Conservation (phyloP, 495 filamentous ascomycete genomes). For the Symbiotaphrina buchneri region DNA sequence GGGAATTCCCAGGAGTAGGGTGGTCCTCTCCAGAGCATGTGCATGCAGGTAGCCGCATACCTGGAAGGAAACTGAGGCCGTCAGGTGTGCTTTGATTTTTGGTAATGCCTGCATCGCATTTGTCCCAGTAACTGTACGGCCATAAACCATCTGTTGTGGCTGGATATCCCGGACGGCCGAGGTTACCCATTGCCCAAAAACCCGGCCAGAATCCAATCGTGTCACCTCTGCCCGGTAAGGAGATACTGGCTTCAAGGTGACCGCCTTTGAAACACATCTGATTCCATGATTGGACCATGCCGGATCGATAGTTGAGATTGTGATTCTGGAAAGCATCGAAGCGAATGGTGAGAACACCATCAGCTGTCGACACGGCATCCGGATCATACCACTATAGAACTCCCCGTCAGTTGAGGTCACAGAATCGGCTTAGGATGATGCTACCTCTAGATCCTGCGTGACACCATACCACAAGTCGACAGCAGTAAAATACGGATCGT, state of each 20-base stretch:
- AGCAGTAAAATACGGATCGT: constrained; percentile 49
- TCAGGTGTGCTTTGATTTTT: constrained; percentile 51
- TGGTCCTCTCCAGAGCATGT: constrained; percentile 44
- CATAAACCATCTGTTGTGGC: constrained; percentile 53
- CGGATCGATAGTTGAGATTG: constrained; percentile 46
- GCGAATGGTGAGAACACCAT: constrained; percentile 41
- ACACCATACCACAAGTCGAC: constrained; percentile 68
- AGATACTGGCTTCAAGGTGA: constrained; percentile 54
- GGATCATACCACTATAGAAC: constrained; percentile 50
- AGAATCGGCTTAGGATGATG: neutral
- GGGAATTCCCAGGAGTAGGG: constrained; percentile 43
- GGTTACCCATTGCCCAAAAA: constrained; percentile 63
- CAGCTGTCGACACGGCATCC: constrained; percentile 44
- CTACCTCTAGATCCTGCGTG: constrained; percentile 47
- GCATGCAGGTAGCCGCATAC: constrained; percentile 53
- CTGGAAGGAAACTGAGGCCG: constrained; percentile 45
- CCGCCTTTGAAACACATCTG: constrained; percentile 60
- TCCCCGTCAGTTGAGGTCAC: constrained; percentile 2
- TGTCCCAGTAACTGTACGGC: constrained; percentile 57
- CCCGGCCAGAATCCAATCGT: constrained; percentile 58
- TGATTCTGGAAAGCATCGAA: constrained; percentile 50
- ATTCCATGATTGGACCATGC: constrained; percentile 73
- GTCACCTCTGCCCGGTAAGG: constrained; percentile 46
- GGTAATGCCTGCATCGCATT: constrained; percentile 55
- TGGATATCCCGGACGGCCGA: constrained; percentile 46